Base-by-base conservation (phyloP, 2,329 filamentous ascomycete species). In the Raffaelea ambrosiae region DNA sequence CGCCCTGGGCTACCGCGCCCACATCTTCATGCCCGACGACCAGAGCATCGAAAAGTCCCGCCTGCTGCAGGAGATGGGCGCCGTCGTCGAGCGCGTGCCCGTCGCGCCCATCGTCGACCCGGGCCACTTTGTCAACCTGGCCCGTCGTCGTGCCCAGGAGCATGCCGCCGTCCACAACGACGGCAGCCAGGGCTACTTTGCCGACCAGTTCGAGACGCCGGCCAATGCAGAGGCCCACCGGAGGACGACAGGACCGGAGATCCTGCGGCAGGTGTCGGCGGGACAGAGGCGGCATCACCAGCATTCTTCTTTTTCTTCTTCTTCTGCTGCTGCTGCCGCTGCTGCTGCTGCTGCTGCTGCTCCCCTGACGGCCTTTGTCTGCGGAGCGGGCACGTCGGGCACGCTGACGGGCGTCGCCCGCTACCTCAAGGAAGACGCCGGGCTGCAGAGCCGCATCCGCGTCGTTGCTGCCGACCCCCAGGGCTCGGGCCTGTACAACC, bases 11-110 rank as follows among this genome's bases (percentile, higher is more conserved):
- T 97, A 97, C 69, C 79, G 84, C 55, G 89, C 89, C 29, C 87
- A 97, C 66, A 97, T 98, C 55, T 96, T 88, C 72, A 97, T 98
- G 89, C 91, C 93, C 43, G 83, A 88, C 61, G 93, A 98, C 69
- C 86, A 94, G 71, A 81, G 84, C 48, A 70, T 74, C 48, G 93
- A 98, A 65, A 98, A 98, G 66, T 88, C 86, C 5, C 84, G 91
- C 58, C 77, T 98, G 38, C 80, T 98, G 40, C 77, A 84, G 55
- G 91, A 93, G 62, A 81, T 98, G 11, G 93, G 93, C 57, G 93
- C 93, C 39, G 79, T 80, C n/a, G 91, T 98, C 23, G 90, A 96
- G 70, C 80, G 89, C 47, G 90, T 98, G 2, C 78, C 83, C 5
- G 89, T 93, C 13, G 90, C 90, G 10, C 90, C 90, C 50, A 98